Conservation (phyloP, 2,329 filamentous ascomycete genomes). For the Diaporthe ampelina region DNA sequence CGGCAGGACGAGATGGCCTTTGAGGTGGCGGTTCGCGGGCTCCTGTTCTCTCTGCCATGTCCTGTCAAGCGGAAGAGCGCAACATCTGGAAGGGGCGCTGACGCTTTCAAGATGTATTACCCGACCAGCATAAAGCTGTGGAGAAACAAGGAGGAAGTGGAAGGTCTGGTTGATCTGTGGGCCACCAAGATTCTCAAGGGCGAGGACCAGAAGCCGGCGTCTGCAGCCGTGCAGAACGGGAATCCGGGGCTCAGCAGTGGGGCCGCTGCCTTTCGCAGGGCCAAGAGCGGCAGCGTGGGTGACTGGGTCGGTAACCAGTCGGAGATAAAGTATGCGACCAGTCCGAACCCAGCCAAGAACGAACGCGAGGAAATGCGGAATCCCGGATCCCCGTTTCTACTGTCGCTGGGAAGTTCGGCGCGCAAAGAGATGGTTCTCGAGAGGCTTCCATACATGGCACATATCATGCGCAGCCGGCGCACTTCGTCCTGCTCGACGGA, state of each 20-base stretch:
- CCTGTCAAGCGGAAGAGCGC: conserved; percentile 81
- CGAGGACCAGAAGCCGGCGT: conserved; percentile 53
- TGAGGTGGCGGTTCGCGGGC: conserved; percentile 87
- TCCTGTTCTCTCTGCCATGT: conserved; percentile 86
- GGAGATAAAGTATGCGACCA: conserved; percentile 46
- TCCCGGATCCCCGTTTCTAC: conserved; percentile 54
- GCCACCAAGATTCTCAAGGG: conserved; percentile 72
- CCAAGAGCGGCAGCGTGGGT: conserved; percentile 49
- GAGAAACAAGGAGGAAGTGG: conserved; percentile 85
- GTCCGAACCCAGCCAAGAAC: conserved; percentile 40
- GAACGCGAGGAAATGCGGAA: conserved; percentile 43
- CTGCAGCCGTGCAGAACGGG: not conserved
- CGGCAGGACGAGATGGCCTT: conserved; percentile 96
- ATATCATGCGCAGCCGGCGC: conserved; percentile 67
- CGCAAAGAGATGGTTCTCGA: conserved; percentile 85
- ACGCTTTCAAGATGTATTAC: conserved; percentile 92
- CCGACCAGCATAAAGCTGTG: conserved; percentile 87
- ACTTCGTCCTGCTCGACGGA: conserved; percentile 53
- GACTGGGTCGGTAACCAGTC: conserved; percentile 41
- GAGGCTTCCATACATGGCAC: conserved; percentile 86
- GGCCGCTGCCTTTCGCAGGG: conserved; percentile 63
- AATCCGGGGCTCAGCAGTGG: conserved; percentile 49
- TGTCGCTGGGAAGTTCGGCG: conserved; percentile 75
- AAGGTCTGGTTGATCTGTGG: conserved; percentile 79
- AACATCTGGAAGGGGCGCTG: conserved; percentile 59